Evolutionary conservation across 192 early-diverging fungal genomes (phyloP), one percentile per base, ranked within the genome.

Genomic region (Backusella liffmaniae): DNA sequence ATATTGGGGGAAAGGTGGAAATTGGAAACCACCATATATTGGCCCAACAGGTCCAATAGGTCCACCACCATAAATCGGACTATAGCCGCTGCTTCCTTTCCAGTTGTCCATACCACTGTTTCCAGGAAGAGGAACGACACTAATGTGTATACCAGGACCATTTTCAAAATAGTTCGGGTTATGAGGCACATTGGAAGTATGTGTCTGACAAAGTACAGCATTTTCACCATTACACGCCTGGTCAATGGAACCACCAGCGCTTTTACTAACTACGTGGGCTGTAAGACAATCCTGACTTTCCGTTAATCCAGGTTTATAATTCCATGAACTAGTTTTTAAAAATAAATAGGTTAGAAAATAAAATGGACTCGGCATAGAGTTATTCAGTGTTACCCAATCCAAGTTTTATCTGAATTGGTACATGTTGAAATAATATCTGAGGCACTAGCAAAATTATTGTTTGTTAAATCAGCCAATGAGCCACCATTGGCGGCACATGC

Each of bases 251-350:
- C 70, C 42, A 29, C 70, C 70, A 49, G 70, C 1, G 5, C 26
- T 44, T 26, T 2, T 16, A 12, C 29, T 13, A 0, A 1, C 15
- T 16, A 46, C 26, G 7, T 29, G 8, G 9, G 42, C 29, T 13
- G 41, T 44, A 16, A 71, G 23, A 49, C 70, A 71, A 23, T 44
- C 29, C 1, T 26, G 70, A 44, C 12, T 32, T 16, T 46, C 16
- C 3, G 29, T 21, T 42, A 29, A n/a, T 6, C 7, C 35, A 69
- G 9, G 67, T 5, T 37, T 56, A 56, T 68, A 39, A 41, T 70
- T 39, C 68, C 68, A 70, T 9, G 68, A 42, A 35, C 67, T 69
- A 69, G 36, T 51, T n/a, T 56, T 70, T 44, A 68, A 37, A 36
- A n/a, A 23, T 5, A 59, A 26, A 59, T 13, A 53, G 32, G 32